Conservation (phyloP, 2,329 filamentous ascomycete species). For the Biscogniauxia marginata region DNA sequence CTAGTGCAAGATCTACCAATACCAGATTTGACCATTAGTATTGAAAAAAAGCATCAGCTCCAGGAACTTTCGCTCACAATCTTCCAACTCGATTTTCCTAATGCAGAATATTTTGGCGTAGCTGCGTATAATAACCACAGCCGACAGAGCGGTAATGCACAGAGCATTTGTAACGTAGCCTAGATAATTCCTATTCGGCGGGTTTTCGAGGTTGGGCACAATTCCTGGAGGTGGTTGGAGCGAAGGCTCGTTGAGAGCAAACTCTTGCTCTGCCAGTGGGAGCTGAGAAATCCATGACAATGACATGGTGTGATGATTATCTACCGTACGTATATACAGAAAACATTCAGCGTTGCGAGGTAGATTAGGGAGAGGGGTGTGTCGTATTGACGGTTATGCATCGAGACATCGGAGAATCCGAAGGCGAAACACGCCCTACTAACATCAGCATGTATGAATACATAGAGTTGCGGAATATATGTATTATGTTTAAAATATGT, state of each 20-base stretch:
- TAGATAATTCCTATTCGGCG: slow-evolving; percentile 8
- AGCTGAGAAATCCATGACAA: neutral
- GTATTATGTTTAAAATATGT: neutral
- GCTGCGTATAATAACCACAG: slow-evolving; percentile 1
- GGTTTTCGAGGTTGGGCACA: slow-evolving; percentile 7
- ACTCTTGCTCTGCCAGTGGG: neutral
- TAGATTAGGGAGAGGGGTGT: neutral
- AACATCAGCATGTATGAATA: neutral
- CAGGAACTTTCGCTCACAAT: slow-evolving; percentile 22
- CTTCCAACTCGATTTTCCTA: slow-evolving; percentile 15
- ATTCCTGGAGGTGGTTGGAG: slow-evolving; percentile 3
- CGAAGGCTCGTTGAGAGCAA: slow-evolving; percentile 4
- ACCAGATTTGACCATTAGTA: too few relatives aligned
- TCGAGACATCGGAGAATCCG: neutral
- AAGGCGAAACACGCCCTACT: neutral
- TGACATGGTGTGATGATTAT: neutral
- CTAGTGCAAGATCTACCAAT: slow-evolving; percentile 12
- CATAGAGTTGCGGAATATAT: neutral
- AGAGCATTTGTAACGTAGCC: slow-evolving; percentile 4
- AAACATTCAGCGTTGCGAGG: too few relatives aligned
- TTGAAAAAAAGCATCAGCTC: neutral
- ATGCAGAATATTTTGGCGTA: slow-evolving; percentile 15
- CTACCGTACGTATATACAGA: too few relatives aligned
- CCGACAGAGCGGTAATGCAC: slow-evolving; percentile 2
- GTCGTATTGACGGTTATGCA: neutral